Evolutionary conservation across 768 basidiomycete species (phyloP).

Genomic region (Pisolithus sp.): DNA sequence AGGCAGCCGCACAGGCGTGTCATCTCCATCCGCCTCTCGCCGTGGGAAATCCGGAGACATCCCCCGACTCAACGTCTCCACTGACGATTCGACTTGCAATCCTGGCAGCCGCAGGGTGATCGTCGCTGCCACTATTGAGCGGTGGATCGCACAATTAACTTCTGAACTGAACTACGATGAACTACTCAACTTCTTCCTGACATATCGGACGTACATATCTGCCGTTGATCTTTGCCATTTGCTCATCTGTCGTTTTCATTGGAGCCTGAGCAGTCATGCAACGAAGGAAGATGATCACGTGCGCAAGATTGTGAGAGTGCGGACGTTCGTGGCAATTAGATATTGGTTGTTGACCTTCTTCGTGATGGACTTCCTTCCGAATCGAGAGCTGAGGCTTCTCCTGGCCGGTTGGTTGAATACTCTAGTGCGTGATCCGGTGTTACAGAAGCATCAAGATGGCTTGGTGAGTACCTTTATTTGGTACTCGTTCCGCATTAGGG

Average conservation of each 20-base stretch:
- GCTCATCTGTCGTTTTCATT: conserved; percentile 83
- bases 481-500: not conserved
- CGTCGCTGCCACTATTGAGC: conserved; percentile 88
- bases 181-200: conserved; percentile 85
- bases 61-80: conserved; percentile 20
- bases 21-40: conserved; percentile 35
- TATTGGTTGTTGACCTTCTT: conserved; percentile 93
- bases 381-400: conserved; percentile 65
- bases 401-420: conserved; percentile 79
- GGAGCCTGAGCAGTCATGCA: conserved; percentile 51
- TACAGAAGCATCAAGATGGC: conserved; percentile 62
- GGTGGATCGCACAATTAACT: conserved; percentile 89
- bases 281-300: conserved; percentile 57
- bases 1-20: conserved; percentile 32
- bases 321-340: conserved; percentile 85
- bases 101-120: conserved; percentile 37
- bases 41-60: conserved; percentile 24
- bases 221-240: conserved; percentile 76
- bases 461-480: conserved; percentile 42
- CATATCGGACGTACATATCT: conserved; percentile 80
- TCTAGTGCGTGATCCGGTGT: conserved; percentile 63
- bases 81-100: conserved; percentile 26
- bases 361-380: conserved; percentile 78
- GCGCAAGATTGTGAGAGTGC: conserved; percentile 72
- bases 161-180: conserved; percentile 83